Evolutionary conservation across 495 filamentous ascomycete genomes (phyloP), one percentile per base, ranked within the genome.

Genomic region (Venustampulla echinocandica): DNA sequence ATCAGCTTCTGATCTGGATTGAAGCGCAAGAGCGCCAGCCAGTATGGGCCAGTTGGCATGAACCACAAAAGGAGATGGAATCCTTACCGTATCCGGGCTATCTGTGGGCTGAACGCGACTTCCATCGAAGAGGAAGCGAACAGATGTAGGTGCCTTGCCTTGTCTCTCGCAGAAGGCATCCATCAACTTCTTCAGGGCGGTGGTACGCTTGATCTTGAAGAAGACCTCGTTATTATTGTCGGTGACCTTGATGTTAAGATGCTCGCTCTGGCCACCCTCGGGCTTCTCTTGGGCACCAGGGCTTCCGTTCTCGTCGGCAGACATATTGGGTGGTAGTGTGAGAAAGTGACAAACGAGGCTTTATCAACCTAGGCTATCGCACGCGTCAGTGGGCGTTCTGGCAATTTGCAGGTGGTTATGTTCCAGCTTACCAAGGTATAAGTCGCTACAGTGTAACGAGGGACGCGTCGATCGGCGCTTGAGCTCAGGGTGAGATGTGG

Each of bases 161-260:
- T 95, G 89, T 1, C 93, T 80, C 50, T 97, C 93, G 62, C 93
- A 99, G 67, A 97, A 99, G 14, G 93, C 93, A 50, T 90, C 87
- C 93, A 99, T 99, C 30, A 99, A 69, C 73, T 99, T 99, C 69
- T 93, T 90, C 22, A 99, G 79, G 58, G 84, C 82, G 0, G 93
- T 99, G 4, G 84, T 88, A 4, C 90, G 84, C 80, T 99, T 99
- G 68, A 99, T 99, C 74, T 99, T 99, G 75, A 99, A 99, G 67
- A 99, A 99, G 53, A 99, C 93, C 57, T 99, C 93, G 59, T 99
- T 99, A 71, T 99, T 95, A 69, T 95, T 95, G 55, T 99, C 93
- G 0, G 93, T 97, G n/a, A 99, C 93, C 62, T 99, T 99, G 74
- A 99, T 97, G 65, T 99, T 99, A 6, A 99, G 73, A 64, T 99